Conservation (phyloP, 345 rosid genomes). For the Euphorbia peplus region DNA sequence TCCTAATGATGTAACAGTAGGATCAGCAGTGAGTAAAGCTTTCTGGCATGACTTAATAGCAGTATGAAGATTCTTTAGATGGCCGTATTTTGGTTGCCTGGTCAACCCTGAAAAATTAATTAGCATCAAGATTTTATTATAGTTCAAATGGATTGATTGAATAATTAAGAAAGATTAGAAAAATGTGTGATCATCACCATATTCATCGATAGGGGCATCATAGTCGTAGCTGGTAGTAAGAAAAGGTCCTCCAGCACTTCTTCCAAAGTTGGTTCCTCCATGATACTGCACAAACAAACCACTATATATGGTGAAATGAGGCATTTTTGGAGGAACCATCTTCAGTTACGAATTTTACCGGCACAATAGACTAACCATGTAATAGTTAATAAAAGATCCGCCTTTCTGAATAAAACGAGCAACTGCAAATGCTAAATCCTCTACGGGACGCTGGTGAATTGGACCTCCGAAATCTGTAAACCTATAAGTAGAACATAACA, state of each 20-base stretch:
- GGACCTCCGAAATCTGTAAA: slow-evolving; percentile 33
- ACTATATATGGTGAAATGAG: too few species aligned
- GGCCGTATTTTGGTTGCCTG: slow-evolving; percentile 31
- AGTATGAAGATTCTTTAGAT: slow-evolving; percentile 26
- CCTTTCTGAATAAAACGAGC: slow-evolving; percentile 34
- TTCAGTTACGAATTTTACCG: too few species aligned
- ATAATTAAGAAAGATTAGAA: not conserved
- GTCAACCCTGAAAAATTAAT: slow-evolving; percentile 18
- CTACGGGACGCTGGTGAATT: slow-evolving; percentile 23
- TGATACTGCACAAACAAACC: slow-evolving; percentile 26
- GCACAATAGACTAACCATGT: slow-evolving; percentile 22
- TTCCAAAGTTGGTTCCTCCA: slow-evolving; percentile 30
- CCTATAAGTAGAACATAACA: slow-evolving; percentile 12
- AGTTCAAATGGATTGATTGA: not conserved
- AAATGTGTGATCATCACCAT: slow-evolving; percentile 7
- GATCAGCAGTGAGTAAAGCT: slow-evolving; percentile 26
- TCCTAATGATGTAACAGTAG: slow-evolving; percentile 15
- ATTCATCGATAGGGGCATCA: slow-evolving; percentile 32
- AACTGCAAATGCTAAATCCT: slow-evolving; percentile 33
- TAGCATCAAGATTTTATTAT: not conserved
- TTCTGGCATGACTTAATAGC: slow-evolving; percentile 24
- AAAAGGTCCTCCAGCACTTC: slow-evolving; percentile 31
- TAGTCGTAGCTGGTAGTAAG: slow-evolving; percentile 34
- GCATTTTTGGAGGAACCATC: too few species aligned
- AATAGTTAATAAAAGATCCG: slow-evolving; percentile 31